phyloP scores from a whole-genome alignment of 768 basidiomycete species.

The Russula brevipes region DNA sequence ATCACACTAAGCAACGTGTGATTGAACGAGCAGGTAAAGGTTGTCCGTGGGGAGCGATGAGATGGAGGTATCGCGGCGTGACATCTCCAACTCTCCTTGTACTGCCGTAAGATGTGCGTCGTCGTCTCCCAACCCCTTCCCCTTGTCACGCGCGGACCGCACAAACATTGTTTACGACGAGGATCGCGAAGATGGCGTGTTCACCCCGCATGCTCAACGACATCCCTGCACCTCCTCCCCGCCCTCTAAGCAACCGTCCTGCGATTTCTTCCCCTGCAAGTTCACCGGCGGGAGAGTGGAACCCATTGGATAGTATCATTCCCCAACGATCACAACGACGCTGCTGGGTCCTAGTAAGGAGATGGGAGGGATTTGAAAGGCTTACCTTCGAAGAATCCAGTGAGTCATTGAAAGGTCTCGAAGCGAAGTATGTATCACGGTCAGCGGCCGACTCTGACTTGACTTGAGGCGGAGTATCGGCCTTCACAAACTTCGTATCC shows the following conservation, averaged over 20 bases:
- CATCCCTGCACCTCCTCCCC: slow-evolving; percentile 26
- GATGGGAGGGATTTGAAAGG: slow-evolving; percentile 47
- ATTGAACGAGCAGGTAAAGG: slow-evolving; percentile 73
- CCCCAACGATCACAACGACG: slow-evolving; percentile 74
- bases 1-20: too few species aligned
- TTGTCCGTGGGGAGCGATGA: background rate
- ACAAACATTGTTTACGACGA: slow-evolving; percentile 87
- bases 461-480: slow-evolving; percentile 3
- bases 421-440: slow-evolving; percentile 45
- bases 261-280: slow-evolving; percentile 26
- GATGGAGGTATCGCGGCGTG: slow-evolving; percentile 45
- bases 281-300: slow-evolving; percentile 54
- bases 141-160: slow-evolving; percentile 85
- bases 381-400: slow-evolving; percentile 73
- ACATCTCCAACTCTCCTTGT: slow-evolving; percentile 73
- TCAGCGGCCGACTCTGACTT: background rate
- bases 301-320: slow-evolving; percentile 68
- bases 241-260: slow-evolving; percentile 28
- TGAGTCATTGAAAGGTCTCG: slow-evolving; percentile 85
- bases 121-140: slow-evolving; percentile 69
- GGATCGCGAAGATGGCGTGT: slow-evolving; percentile 81
- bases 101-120: slow-evolving; percentile 92
- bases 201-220: slow-evolving; percentile 54
- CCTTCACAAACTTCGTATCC: slow-evolving; percentile 72
- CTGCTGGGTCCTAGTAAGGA: slow-evolving; percentile 34